phyloP scores from a whole-genome alignment of 768 basidiomycete species.

The Punctularia strigosozonata region DNA sequence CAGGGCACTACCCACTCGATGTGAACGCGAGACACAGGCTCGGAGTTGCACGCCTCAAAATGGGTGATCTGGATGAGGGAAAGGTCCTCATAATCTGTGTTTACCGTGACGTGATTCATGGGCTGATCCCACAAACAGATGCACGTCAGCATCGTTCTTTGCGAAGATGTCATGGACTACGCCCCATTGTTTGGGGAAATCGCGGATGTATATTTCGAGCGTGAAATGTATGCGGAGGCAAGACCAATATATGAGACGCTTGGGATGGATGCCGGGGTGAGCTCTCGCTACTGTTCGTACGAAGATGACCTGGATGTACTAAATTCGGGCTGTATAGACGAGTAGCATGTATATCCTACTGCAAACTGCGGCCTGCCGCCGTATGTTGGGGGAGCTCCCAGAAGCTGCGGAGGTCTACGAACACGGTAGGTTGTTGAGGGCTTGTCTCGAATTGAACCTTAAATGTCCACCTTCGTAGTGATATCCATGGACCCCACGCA shows the following conservation, averaged over 20 bases:
- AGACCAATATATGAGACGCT: slow-evolving; percentile 70
- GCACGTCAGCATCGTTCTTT: slow-evolving; percentile 63
- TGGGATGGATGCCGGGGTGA: slow-evolving; percentile 60
- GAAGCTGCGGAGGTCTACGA: slow-evolving; percentile 80
- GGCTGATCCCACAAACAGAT: slow-evolving; percentile 29
- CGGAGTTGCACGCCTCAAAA: slow-evolving; percentile 70
- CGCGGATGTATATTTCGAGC: slow-evolving; percentile 74
- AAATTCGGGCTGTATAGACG: slow-evolving; percentile 34
- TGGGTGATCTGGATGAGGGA: slow-evolving; percentile 73
- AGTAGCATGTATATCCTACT: slow-evolving; percentile 59
- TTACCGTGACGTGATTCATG: not conserved
- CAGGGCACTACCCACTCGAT: slow-evolving; percentile 54
- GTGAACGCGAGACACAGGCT: slow-evolving; percentile 74
- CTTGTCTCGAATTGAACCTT: not conserved
- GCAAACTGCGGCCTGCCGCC: slow-evolving; percentile 74
- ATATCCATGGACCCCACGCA: slow-evolving; percentile 61
- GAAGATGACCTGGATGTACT: not conserved
- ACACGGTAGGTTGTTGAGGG: slow-evolving; percentile 40
- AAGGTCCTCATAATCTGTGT: slow-evolving; percentile 34
- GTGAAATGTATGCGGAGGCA: slow-evolving; percentile 68
- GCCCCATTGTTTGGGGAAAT: slow-evolving; percentile 73
- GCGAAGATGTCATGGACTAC: slow-evolving; percentile 66
- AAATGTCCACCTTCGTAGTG: slow-evolving; percentile 30
- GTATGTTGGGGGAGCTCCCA: slow-evolving; percentile 60
- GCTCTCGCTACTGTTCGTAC: slow-evolving; percentile 10